A percentile compares a stretch with the other conserved stretches of the same genome.
Evolutionary conservation across 2,329 filamentous ascomycete species (phyloP).

Genomic region (Botrytis deweyae): DNA sequence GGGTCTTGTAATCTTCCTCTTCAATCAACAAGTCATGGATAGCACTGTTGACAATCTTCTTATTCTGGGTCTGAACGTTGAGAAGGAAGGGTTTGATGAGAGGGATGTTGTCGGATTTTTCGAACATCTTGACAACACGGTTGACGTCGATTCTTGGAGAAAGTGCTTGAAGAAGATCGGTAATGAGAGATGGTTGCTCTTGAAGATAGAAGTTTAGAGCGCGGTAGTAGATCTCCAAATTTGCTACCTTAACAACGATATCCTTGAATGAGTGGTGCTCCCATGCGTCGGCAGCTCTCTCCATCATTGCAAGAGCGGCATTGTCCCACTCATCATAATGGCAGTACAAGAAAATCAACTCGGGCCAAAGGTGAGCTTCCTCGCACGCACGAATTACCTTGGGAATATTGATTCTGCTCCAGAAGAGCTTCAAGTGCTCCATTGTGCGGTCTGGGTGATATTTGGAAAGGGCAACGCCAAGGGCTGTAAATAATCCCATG

Average conservation of each 20-base stretch:
- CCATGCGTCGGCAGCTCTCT: constrained; percentile 95
- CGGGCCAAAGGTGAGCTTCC: constrained; percentile 94
- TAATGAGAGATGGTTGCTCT: constrained; percentile 91
- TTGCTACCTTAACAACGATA: constrained; percentile 94
- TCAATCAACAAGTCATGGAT: constrained; percentile 98
- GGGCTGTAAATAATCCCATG: constrained; percentile 95
- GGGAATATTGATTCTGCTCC: constrained; percentile 95
- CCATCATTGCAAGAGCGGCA: constrained; percentile 94
- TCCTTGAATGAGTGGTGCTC: constrained; percentile 99
- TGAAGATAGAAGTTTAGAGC: constrained; percentile 96
- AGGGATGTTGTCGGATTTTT: constrained; percentile 96
- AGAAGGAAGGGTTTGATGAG: constrained; percentile 98
- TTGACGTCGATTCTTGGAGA: constrained; percentile 97
- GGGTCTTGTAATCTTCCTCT: constrained; percentile 98
- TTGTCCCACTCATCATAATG: constrained; percentile 99
- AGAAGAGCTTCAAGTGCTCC: constrained; percentile 99
- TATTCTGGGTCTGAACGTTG: constrained; percentile 95
- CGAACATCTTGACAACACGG: constrained; percentile 98
- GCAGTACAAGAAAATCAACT: constrained; percentile 95
- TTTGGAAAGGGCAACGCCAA: constrained; percentile 88
- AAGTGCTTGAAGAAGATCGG: constrained; percentile 88
- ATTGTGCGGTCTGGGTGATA: constrained; percentile 95
- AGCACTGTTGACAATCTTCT: constrained; percentile 95
- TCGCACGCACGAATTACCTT: constrained; percentile 94
- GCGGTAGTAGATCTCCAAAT: constrained; percentile 98